Evolutionary conservation across 768 basidiomycete genomes (phyloP).

Genomic region (Tulasnella sp.): DNA sequence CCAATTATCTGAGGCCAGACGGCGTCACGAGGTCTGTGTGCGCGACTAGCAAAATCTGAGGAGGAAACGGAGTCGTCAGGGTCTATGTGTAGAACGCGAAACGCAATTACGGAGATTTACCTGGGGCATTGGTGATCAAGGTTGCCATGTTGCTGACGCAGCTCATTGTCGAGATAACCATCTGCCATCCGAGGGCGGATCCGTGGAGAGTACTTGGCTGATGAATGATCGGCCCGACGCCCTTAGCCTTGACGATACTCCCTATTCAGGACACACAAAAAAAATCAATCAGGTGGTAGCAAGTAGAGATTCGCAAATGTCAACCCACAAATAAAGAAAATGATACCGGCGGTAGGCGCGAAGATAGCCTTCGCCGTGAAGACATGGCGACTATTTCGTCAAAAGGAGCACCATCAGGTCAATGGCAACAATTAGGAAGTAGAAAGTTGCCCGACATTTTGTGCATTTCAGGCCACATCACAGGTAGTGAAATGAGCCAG

Average conservation of each 20-base stretch:
- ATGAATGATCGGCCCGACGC: constrained; percentile 63
- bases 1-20: constrained; percentile 58
- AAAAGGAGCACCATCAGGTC: neutral
- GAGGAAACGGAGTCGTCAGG: too few species aligned
- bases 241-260: constrained; percentile 67
- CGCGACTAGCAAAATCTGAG: constrained; percentile 55
- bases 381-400: constrained; percentile 42
- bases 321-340: constrained; percentile 51
- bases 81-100: constrained; percentile 30
- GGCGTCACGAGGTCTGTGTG: constrained; percentile 40
- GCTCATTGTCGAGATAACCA: constrained; percentile 61
- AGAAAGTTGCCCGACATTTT: constrained; percentile 43
- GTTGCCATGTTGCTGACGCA: constrained; percentile 76
- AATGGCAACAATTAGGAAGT: constrained; percentile 25
- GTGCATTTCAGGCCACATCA: constrained; percentile 77
- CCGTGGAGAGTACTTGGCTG: constrained; percentile 56
- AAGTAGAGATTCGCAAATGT: too few species aligned
- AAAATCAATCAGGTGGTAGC: constrained; percentile 58
- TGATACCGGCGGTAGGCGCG: constrained; percentile 56
- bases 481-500: constrained; percentile 69
- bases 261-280: constrained; percentile 42
- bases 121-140: constrained; percentile 46
- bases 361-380: constrained; percentile 72
- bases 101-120: neutral
- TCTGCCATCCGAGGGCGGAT: constrained; percentile 61